These are phyloP conservation scores for Colletotrichum abscissum DNA, from an alignment of 2,329 filamentous ascomycete genomes.

Conservation along the genomic window DNA sequence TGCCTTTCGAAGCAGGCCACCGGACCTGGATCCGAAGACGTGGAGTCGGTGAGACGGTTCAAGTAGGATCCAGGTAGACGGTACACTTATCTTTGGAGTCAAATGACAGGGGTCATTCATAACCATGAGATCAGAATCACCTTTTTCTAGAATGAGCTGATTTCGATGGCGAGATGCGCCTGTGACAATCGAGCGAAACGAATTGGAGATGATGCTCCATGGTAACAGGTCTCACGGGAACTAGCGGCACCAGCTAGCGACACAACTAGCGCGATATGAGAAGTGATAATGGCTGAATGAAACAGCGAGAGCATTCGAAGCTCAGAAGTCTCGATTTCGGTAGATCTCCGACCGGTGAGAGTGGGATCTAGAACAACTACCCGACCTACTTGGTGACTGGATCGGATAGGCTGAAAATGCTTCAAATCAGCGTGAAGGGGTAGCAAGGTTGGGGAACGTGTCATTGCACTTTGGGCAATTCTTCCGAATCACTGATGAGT, in stretches of 20 bases:
- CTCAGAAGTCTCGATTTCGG: neutral
- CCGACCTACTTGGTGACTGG: too few species aligned
- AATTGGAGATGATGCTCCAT: neutral
- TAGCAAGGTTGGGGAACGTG: too few species aligned
- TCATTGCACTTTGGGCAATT: too few species aligned
- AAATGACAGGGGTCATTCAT: neutral
- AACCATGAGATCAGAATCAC: neutral
- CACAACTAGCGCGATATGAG: neutral
- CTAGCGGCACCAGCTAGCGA: neutral
- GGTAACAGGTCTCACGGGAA: neutral
- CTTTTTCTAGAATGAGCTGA: neutral
- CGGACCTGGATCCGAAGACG: neutral
- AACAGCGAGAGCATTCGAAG: neutral
- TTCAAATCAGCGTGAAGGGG: too few species aligned
- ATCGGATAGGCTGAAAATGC: too few species aligned
- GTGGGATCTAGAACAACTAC: too few species aligned
- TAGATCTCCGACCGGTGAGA: neutral
- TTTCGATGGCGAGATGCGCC: neutral
- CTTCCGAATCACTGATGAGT: too few species aligned
- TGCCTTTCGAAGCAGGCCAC: neutral
- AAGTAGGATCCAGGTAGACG: neutral
- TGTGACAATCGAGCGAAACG: neutral
- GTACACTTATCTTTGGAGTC: neutral
- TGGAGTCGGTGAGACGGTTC: neutral
- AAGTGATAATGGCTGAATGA: neutral